A percentile compares a stretch with the other conserved stretches of the same genome.
Evolutionary conservation across 1,284 basidiomycete genomes (phyloP).

Genomic region (Golubevia pallescens): DNA sequence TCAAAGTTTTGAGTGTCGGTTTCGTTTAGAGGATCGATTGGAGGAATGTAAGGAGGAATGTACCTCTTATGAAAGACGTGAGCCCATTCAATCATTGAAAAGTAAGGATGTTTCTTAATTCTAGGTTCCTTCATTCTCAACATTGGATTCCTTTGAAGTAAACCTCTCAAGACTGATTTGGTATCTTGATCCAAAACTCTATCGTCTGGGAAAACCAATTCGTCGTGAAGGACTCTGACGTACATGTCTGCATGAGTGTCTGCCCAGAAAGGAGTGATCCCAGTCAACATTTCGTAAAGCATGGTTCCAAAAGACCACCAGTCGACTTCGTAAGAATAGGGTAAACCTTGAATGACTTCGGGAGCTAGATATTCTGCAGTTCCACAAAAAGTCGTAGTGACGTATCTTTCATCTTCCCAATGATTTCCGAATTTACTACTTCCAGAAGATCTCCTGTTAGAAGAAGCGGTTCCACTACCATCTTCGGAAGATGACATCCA

Average conservation of each 20-base stretch:
- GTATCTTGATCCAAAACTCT: conserved; percentile 90
- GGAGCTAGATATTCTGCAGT: conserved; percentile 78
- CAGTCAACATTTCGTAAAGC: conserved; percentile 91
- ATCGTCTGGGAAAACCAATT: conserved; percentile 85
- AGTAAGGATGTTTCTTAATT: conserved; percentile 92
- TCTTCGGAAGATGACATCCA: conserved; percentile 25
- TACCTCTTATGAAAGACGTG: conserved; percentile 93
- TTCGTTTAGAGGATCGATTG: conserved; percentile 88
- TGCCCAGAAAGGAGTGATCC: conserved; percentile 90
- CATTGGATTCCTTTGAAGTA: conserved; percentile 87
- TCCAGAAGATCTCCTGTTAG: background rate
- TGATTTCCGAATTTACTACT: conserved; percentile 1
- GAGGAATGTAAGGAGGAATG: conserved; percentile 95
- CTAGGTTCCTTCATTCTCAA: conserved; percentile 88
- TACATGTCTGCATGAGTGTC: conserved; percentile 95
- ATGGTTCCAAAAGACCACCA: conserved; percentile 99
- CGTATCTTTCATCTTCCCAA: conserved; percentile 67
- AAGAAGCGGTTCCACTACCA: conserved; percentile 1
- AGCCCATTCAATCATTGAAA: conserved; percentile 93
- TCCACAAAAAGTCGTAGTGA: conserved; percentile 82
- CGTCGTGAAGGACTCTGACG: conserved; percentile 83
- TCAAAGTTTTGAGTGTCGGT: conserved; percentile 98
- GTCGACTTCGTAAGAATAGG: conserved; percentile 92
- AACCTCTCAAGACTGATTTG: conserved; percentile 89
- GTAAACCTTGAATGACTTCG: conserved; percentile 81